Evolutionary conservation across 1,284 basidiomycete genomes (phyloP).

Genomic region (Trichosporon inkin): DNA sequence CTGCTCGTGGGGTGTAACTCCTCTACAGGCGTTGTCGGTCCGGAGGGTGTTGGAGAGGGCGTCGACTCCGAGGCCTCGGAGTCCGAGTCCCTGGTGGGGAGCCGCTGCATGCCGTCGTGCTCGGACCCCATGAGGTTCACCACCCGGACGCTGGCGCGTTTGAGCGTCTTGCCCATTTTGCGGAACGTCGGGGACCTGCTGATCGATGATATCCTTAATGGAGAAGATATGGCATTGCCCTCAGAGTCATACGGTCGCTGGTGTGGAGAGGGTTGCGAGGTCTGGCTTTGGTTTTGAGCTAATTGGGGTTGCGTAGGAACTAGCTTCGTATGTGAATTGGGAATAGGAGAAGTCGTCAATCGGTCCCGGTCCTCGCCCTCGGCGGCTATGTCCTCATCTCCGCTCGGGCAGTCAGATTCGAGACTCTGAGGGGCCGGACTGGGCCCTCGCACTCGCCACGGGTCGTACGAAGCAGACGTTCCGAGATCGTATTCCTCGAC

Average conservation of each 20-base stretch:
- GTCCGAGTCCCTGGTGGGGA: constrained; percentile 29
- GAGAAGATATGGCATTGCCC: constrained; percentile 19
- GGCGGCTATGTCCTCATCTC: constrained; percentile 1
- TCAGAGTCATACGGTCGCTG: constrained; percentile 26
- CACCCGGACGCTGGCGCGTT: constrained; percentile 63
- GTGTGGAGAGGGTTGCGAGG: constrained; percentile 5
- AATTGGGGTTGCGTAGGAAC: constrained; percentile 4
- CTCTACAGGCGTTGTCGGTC: constrained; percentile 16
- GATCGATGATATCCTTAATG: constrained; percentile 17
- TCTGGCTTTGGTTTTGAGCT: constrained; percentile 6
- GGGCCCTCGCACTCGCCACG: neutral
- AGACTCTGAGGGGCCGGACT: neutral
- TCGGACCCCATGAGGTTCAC: constrained; percentile 60
- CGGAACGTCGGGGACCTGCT: constrained; percentile 37
- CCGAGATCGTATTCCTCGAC: constrained; percentile 12
- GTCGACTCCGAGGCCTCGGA: neutral
- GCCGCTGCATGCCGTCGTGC: constrained; percentile 38
- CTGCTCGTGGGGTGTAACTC: constrained; percentile 22
- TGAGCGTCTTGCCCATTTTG: constrained; percentile 34
- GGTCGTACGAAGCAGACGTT: neutral
- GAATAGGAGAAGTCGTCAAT: neutral
- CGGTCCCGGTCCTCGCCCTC: neutral
- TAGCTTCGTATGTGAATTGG: constrained; percentile 5
- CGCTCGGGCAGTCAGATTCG: constrained; percentile 1
- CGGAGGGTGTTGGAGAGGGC: neutral